Base-by-base conservation (phyloP, 495 filamentous ascomycete species). In the Aspergillus wentii region DNA sequence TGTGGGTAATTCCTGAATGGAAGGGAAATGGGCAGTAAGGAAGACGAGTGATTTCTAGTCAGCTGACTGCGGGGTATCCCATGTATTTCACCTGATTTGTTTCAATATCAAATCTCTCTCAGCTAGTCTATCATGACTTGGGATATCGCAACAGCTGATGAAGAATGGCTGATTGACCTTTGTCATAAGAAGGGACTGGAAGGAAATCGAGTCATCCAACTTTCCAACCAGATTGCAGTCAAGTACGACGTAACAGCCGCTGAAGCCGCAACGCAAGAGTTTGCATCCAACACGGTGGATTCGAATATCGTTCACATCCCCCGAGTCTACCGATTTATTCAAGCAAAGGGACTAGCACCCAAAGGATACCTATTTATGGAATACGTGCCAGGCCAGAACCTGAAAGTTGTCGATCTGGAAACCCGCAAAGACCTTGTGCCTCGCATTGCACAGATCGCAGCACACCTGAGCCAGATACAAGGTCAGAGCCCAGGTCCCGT, bases 171-270 rank as follows among this genome's bases (percentile, higher is more conserved):
- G n/a, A n/a, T n/a, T n/a, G n/a, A n/a, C n/a, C n/a, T n/a, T n/a
- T n/a, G n/a, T n/a, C n/a, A n/a, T n/a, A n/a, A n/a, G n/a, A n/a
- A n/a, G n/a, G n/a, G n/a, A n/a, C n/a, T n/a, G n/a, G 4, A 6
- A 5, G 26, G 5, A n/a, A 29, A 29, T n/a, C 4, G 10, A 48
- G 17, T 44, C 25, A 40, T 51, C 29, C 39, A 42, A 34, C 19
- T 39, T 22, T 25, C 34, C 0, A 17, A 33, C 14, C 40, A 1
- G 4, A 45, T 45, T 14, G 29, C 40, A 5, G 35, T 38, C 10
- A 45, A 45, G 29, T 40, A 42, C 35, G 43, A 36, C 27, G 39
- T 30, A 14, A 38, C 32, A 35, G 33, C 36, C 13, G 33, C 45
- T 38, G 40, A 47, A 34, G 35, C 42, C 33, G 35, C 14, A 6